Base-by-base conservation (phyloP, 371 early-diverging fungal species). In the Lichtheimia ornata region DNA sequence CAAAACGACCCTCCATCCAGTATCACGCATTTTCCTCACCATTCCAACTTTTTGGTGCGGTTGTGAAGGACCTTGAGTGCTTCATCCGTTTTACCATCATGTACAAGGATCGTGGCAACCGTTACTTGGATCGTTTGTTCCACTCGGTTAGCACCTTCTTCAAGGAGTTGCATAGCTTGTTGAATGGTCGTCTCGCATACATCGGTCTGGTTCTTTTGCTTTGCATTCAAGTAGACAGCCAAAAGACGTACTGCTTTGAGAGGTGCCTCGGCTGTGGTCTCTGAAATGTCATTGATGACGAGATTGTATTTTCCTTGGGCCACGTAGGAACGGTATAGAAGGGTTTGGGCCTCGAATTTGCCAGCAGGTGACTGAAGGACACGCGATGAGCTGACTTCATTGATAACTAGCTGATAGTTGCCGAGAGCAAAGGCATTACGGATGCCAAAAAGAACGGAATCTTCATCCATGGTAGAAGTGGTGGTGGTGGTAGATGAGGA, bases 41-140 rank as follows among this genome's bases (percentile, higher is more conserved):
- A 91, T 69, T 96, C 96, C 15, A 95, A 69, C 68, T 89, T 87
- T 72, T 86, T 88, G 53, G 89, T 83, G 55, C 87, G 87, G 43
- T 78, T 76, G 35, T 87, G 84, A 41, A 94, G 74, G 5, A 84
- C 70, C 47, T 75, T 73, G 62, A 96, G 74, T 12, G 94, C 78
- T 30, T 77, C 77, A 47, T 84, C 82, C 24, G 67, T 58, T 42
- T 72, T 70, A 7, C 77, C 79, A 50, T 79, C 74, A 45, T 77
- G 74, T 35, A 74, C 74, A 50, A 73, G 69, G 22, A 79, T 60
- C 40, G 82, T 77, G 13, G 79, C 84, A 22, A 72, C 50, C 14
- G 71, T 56, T 0, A 80, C 74, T 60, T 84, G 84, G 58, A 85
- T 68, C n/a, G 74, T 72, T 12, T 76, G 60, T 52, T 76, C 71